These are phyloP conservation scores for Phtheirospermum japonicum DNA, from an alignment of 257 asterid species.

Conservation along the genomic window DNA sequence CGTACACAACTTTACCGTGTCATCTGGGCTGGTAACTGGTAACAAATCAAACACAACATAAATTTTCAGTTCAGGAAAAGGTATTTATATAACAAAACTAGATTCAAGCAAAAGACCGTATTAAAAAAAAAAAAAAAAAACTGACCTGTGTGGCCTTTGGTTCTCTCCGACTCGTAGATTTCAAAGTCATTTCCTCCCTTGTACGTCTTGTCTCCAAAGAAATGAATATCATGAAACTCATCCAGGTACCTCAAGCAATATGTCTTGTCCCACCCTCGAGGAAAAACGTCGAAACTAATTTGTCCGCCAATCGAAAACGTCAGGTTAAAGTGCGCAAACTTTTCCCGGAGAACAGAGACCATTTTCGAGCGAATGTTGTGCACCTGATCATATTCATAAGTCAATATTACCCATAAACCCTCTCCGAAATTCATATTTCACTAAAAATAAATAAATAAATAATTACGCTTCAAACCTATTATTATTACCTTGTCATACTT, in stretches of 20 bases:
- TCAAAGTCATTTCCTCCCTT: conserved; percentile 97
- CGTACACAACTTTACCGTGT: conserved; percentile 66
- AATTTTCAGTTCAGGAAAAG: conserved; percentile 18
- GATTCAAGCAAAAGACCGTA: neutral
- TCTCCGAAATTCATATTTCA: too few relatives aligned
- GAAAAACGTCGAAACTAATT: conserved; percentile 97
- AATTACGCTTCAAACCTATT: too few relatives aligned
- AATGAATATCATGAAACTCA: conserved; percentile 83
- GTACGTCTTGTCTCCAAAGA: conserved; percentile 96
- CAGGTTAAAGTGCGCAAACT: conserved; percentile 71
- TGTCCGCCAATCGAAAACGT: conserved; percentile 95
- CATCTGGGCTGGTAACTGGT: conserved; percentile 81
- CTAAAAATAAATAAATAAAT: too few relatives aligned
- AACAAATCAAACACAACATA: conserved; percentile 1
- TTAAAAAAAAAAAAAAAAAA: neutral
- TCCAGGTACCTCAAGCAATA: conserved; percentile 86
- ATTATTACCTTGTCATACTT: conserved; percentile 86
- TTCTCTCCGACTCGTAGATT: conserved; percentile 85
- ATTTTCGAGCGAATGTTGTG: conserved; percentile 76
- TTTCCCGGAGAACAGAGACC: conserved; percentile 80
- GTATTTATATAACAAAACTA: neutral
- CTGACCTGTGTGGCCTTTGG: conserved; percentile 91
- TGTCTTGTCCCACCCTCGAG: conserved; percentile 98
- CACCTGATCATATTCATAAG: conserved; percentile 46
- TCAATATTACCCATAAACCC: too few relatives aligned